Conservation (phyloP, 305 asterid genomes). For the Rubia balearica region DNA sequence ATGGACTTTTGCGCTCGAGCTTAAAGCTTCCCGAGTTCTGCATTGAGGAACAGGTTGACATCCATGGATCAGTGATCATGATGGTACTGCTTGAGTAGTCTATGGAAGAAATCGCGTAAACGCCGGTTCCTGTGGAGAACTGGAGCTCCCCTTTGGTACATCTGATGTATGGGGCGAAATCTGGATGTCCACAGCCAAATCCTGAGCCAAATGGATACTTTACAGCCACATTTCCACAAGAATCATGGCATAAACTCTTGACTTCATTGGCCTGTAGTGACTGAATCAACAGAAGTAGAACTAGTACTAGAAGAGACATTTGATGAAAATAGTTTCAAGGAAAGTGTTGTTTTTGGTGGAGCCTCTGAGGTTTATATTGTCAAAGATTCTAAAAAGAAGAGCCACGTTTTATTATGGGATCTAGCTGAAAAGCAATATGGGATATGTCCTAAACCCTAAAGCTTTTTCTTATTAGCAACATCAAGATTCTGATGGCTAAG, state of each 20-base stretch:
- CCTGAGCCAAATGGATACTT: conserved; percentile 60
- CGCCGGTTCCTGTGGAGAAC: conserved; percentile 38
- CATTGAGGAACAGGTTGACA: conserved; percentile 75
- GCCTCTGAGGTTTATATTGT: conserved; percentile 14
- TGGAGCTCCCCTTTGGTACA: conserved; percentile 33
- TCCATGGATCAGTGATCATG: conserved; percentile 46
- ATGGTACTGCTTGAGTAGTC: conserved; percentile 45
- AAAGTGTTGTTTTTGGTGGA: conserved; percentile 22
- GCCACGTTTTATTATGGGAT: conserved; percentile 29
- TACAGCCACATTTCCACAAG: conserved; percentile 39
- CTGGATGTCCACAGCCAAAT: conserved; percentile 59
- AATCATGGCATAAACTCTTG: conserved; percentile 35
- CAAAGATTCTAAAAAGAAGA: conserved; percentile 45
- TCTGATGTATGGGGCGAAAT: conserved; percentile 37
- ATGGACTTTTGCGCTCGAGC: conserved; percentile 36
- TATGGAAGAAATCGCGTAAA: conserved; percentile 41
- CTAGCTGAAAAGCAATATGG: conserved; percentile 29
- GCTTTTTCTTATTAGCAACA: background rate
- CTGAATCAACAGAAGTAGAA: conserved; percentile 23
- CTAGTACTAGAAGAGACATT: conserved; percentile 23
- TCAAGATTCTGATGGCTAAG: background rate
- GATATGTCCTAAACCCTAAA: conserved; percentile 5
- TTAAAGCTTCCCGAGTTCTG: conserved; percentile 60
- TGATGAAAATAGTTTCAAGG: background rate
- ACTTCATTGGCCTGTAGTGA: conserved; percentile 23